Percentiles rank a stretch among this genome's conserved stretches.
Conservation (phyloP, 2,329 filamentous ascomycete species). For the Dothideomycetidae sp. region DNA sequence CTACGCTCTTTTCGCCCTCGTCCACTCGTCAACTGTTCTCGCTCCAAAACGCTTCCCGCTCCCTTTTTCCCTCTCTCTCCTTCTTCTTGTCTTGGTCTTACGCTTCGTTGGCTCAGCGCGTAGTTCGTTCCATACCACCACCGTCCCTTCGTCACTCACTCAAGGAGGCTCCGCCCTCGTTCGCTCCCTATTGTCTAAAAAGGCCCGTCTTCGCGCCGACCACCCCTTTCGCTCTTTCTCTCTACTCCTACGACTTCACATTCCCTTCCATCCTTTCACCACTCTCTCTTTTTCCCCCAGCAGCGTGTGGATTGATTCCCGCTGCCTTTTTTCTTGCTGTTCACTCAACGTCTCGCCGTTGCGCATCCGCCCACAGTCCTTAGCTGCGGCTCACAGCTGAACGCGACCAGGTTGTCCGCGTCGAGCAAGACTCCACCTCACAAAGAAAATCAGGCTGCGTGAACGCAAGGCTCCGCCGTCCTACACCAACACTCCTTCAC, state of each 20-base stretch:
- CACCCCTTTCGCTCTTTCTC: conserved; percentile 4
- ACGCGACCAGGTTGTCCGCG: conserved; percentile 10
- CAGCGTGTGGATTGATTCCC: conserved; percentile 9
- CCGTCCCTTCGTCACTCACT: conserved; percentile 4
- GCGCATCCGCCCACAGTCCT: neutral
- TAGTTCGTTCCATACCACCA: conserved; percentile 4
- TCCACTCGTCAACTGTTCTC: too few species aligned
- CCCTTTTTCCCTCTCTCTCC: conserved; percentile 9
- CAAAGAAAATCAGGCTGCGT: neutral
- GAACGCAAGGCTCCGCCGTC: neutral
- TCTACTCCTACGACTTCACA: neutral
- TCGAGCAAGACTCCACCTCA: neutral
- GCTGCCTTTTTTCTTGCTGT: conserved; percentile 4
- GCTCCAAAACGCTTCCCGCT: conserved; percentile 9
- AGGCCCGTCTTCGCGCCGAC: conserved; percentile 1
- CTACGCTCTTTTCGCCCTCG: too few species aligned
- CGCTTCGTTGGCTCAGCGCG: conserved; percentile 8
- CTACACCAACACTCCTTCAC: conserved; percentile 4
- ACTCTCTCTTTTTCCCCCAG: conserved; percentile 8
- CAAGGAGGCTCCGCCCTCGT: conserved; percentile 2
- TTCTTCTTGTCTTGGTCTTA: conserved; percentile 9
- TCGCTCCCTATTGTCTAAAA: conserved; percentile 8
- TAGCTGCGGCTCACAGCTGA: conserved; percentile 3
- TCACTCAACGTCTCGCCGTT: neutral
- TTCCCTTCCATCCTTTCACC: conserved; percentile 2